phyloP scores from a whole-genome alignment of 1,139 yeast species.

The Tardiomyces blankii region DNA sequence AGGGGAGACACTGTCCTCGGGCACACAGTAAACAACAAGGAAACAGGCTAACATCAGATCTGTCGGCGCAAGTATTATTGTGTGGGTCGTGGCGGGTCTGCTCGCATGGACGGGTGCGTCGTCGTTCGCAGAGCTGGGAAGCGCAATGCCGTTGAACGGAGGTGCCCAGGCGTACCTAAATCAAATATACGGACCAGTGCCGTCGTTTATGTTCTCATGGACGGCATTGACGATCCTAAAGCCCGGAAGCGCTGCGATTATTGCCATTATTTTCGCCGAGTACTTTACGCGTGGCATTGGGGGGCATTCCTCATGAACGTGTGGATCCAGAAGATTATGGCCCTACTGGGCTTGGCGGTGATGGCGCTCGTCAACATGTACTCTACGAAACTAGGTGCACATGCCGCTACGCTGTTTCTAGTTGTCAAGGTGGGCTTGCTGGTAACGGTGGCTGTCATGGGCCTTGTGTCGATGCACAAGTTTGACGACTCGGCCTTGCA shows the following conservation, averaged over 20 bases:
- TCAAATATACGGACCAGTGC: slow-evolving; percentile 29
- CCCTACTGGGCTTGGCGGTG: slow-evolving; percentile 20
- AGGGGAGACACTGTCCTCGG: no score
- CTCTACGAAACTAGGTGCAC: slow-evolving; percentile 26
- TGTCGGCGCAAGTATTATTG: slow-evolving; percentile 27
- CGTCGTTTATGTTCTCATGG: slow-evolving; percentile 32
- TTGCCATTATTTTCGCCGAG: slow-evolving; percentile 31
- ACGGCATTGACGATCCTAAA: slow-evolving; percentile 28
- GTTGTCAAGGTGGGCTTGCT: slow-evolving; percentile 26
- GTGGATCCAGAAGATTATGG: slow-evolving; percentile 24
- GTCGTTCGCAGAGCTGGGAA: slow-evolving; percentile 32
- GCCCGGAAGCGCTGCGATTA: slow-evolving; percentile 33
- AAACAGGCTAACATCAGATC: slow-evolving; percentile 16
- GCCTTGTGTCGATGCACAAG: slow-evolving; percentile 19
- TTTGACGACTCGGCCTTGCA: slow-evolving; percentile 17
- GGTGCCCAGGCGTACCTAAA: slow-evolving; percentile 32
- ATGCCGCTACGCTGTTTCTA: slow-evolving; percentile 26
- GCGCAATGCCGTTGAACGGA: slow-evolving; percentile 31
- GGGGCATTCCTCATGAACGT: slow-evolving; percentile 9
- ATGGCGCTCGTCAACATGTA: slow-evolving; percentile 23
- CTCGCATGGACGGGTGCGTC: slow-evolving; percentile 36
- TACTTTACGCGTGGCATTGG: slow-evolving; percentile 20
- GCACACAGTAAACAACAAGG: no score
- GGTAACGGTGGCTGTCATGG: slow-evolving; percentile 23
- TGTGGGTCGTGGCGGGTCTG: slow-evolving; percentile 31